Conservation (phyloP, 768 basidiomycete species). For the Boletus tomentosulus region DNA sequence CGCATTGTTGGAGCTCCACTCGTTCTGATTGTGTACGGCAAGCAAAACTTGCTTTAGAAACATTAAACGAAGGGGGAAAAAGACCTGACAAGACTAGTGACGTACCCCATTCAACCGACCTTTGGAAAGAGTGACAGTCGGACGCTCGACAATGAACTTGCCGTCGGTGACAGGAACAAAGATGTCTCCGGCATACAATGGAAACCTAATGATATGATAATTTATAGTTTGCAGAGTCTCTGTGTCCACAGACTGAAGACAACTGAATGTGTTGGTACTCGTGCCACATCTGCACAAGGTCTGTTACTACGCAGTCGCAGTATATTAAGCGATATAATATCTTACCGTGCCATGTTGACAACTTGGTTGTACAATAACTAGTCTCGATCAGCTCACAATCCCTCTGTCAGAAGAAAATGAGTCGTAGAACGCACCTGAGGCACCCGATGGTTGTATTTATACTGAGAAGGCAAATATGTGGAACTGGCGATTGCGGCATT, state of each 20-base stretch:
- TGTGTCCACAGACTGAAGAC: conserved; percentile 36
- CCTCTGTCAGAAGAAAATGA: too few species aligned
- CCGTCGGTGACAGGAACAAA: conserved; percentile 45
- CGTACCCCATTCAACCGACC: conserved; percentile 39
- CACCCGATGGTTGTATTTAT: conserved; percentile 28
- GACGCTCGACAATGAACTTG: too few species aligned
- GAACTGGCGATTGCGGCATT: conserved; percentile 32
- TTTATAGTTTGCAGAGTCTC: conserved; percentile 34
- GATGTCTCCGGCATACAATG: conserved; percentile 37
- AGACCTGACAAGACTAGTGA: too few species aligned
- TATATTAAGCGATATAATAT: neutral
- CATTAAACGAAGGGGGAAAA: neutral
- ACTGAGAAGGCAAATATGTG: conserved; percentile 30
- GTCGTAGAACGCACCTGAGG: conserved; percentile 22
- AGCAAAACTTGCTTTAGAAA: conserved; percentile 20
- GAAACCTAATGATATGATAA: conserved; percentile 24
- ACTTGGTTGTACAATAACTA: conserved; percentile 19
- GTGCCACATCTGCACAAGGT: conserved; percentile 29
- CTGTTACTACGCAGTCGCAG: conserved; percentile 4
- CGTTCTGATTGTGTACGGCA: conserved; percentile 28
- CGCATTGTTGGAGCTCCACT: conserved; percentile 30
- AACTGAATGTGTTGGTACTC: conserved; percentile 33
- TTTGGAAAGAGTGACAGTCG: too few species aligned
- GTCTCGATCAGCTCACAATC: neutral
- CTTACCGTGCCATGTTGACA: conserved; percentile 11